Conservation (phyloP, 148 eudicot genomes). For the Chenopodium album region DNA sequence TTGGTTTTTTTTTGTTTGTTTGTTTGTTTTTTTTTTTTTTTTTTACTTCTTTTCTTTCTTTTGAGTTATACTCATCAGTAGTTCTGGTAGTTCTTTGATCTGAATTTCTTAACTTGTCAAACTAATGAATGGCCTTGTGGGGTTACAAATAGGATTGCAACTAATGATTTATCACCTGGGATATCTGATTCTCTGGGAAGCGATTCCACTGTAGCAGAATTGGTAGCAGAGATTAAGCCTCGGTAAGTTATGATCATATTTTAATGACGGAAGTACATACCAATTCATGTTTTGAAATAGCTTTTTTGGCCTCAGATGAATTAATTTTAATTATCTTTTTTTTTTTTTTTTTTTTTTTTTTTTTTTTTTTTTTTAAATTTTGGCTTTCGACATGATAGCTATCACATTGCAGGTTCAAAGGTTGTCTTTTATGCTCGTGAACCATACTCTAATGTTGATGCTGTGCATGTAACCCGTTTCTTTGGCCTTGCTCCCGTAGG, state of each 20-base stretch:
- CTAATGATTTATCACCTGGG: conserved; percentile 56
- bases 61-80: not conserved
- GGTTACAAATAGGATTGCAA: conserved; percentile 50
- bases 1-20: not conserved
- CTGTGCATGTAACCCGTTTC: conserved; percentile 91
- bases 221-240: conserved; percentile 87
- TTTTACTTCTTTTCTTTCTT: not conserved
- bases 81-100: conserved; percentile 1
- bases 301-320: not conserved
- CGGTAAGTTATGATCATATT: conserved; percentile 53
- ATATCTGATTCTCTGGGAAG: conserved; percentile 50
- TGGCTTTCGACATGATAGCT: conserved; percentile 44
- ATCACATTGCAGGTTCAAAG: conserved; percentile 83
- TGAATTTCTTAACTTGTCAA: conserved; percentile 49
- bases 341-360: conserved; percentile 16
- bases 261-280: not conserved
- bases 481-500: conserved; percentile 92
- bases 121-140: conserved; percentile 98
- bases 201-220: conserved; percentile 65
- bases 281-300: conserved; percentile 10
- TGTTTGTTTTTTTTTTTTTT: too few relatives aligned
- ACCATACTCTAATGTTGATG: conserved; percentile 72
- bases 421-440: conserved; percentile 79
- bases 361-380: not conserved
- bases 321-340: not conserved